Evolutionary conservation across 164 flowering plant species (phyloP), one percentile per base, ranked within the genome.

Genomic region (Aristolochia fimbriata): DNA sequence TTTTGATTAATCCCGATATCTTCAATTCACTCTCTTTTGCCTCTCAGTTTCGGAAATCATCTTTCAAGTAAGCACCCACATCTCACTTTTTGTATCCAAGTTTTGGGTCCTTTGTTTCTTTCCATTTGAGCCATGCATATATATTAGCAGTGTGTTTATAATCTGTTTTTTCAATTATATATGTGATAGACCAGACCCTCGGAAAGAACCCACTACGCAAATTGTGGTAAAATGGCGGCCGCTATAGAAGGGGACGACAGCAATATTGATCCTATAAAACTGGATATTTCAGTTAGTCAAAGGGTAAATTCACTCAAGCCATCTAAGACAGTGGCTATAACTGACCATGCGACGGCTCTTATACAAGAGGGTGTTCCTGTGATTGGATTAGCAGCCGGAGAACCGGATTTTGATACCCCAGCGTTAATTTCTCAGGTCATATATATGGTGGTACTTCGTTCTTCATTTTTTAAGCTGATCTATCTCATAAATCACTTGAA

Each of bases 331-430:
- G 82, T 90, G 62, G 91, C 80, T 47, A 86, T 90, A 62, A 83
- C 86, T 24, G 97, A 93, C 65, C 94, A 83, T 16, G 99, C 99
- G 15, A 82, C 88, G 58, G 87, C 99, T 22, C 94, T 93, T 55
- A 81, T 67, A 43, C 85, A 83, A 79, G 87, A 96, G 54, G 97
- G 99, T 23, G 86, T 88, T 25, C 96, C 97, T 55, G 91, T 93
- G 52, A 90, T 93, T 21, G 67, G 81, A 19, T 70, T 93, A 63
- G 93, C 99, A 10, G 97, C 93, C 30, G 99, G 99, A 58, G 99
- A 93, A 68, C 97, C 99, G 48, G 97, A 93, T 77, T 93, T 93
- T 52, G 94, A 90, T 65, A 90, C 99, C 41, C 99, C 99, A 55
- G 62, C 80, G 19, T 70, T 60, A 15, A 79, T 93, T 64, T 79